Evolutionary conservation across 805 yeast species (phyloP), one percentile per base, ranked within the genome.

Genomic region (Yarrowia osloensis): DNA sequence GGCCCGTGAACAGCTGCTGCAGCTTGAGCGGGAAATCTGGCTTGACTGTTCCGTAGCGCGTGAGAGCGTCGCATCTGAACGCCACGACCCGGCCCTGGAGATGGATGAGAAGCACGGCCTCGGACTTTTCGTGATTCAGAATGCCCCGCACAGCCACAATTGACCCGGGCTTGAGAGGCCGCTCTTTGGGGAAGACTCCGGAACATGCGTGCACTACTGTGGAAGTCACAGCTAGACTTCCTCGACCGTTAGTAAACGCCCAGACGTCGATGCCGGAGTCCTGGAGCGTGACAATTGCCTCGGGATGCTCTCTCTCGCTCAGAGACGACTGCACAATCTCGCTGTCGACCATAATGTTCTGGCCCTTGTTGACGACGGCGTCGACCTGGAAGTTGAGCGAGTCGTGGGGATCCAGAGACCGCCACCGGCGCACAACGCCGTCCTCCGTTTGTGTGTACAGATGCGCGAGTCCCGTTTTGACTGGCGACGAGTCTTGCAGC

Each of bases 1-100:
- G 97, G 0, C 98, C 98, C 1, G 96, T 91, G 66, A 88, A 84
- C 70, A 88, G 59, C 54, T 61, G 52, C 21, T 61, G 66, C 24
- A 61, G 40, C 17, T 61, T 46, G 24, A 61, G 54, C 13, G 40
- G 63, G 49, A 57, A 57, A 28, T 57, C 63, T 2, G 63, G 63
- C 39, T 57, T 57, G 4, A 57, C 37, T 26, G 47, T 57, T 12
- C 63, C 63, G 21, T 39, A 57, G 19, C 8, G 24, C 2, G 63
- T 57, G 3, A 57, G 37, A 28, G 63, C 63, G 21, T 57, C 63
- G 28, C 63, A 57, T 40, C 63, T 39, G 37, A 57, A 57, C 13
- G 63, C 47, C 19, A 57, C 63, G 0, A 57, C 63, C 28, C 63
- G n/a, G n/a, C 63, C 63, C 2, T 57, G 63, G 1, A 57, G 37